Evolutionary conservation across 306 rosid genomes (phyloP).

Genomic region (Lathyrus oleraceus): DNA sequence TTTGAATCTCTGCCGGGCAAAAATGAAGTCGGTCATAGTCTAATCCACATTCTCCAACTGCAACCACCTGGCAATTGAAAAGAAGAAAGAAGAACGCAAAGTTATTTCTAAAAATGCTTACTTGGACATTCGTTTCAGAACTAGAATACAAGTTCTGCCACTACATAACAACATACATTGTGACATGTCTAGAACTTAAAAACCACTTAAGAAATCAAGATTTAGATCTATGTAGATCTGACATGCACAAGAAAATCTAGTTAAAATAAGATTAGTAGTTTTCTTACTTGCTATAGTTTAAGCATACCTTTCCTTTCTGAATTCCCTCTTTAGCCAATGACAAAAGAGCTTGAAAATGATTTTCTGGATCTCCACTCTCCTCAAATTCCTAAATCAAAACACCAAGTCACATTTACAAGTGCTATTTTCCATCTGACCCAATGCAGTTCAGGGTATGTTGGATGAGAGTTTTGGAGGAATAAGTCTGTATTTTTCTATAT

Average conservation of each 20-base stretch:
- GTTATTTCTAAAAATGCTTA: slow-evolving; percentile 23
- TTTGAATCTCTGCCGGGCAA: slow-evolving; percentile 86
- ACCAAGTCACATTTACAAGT: slow-evolving; percentile 37
- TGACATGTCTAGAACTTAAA: slow-evolving; percentile 7
- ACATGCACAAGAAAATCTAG: background rate
- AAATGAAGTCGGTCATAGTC: slow-evolving; percentile 95
- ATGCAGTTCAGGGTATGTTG: background rate
- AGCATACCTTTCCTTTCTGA: slow-evolving; percentile 85
- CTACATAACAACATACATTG: background rate
- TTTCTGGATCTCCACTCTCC: slow-evolving; percentile 87
- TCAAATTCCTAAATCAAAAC: slow-evolving; percentile 74
- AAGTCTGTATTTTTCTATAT: too few relatives aligned
- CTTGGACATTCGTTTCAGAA: slow-evolving; percentile 6
- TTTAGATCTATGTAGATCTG: slow-evolving; percentile 4
- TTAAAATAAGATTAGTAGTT: slow-evolving; percentile 4
- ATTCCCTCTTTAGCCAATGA: slow-evolving; percentile 87
- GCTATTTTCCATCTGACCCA: slow-evolving; percentile 29
- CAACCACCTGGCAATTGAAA: slow-evolving; percentile 66
- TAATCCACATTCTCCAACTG: slow-evolving; percentile 96
- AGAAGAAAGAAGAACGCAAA: slow-evolving; percentile 12
- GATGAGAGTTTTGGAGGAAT: too few relatives aligned
- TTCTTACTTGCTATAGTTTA: background rate
- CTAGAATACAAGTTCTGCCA: slow-evolving; percentile 30
- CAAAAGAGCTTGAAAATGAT: slow-evolving; percentile 82
- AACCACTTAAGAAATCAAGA: background rate